Evolutionary conservation across 768 basidiomycete species (phyloP).

Genomic region (Lactarius pseudohatsudake): DNA sequence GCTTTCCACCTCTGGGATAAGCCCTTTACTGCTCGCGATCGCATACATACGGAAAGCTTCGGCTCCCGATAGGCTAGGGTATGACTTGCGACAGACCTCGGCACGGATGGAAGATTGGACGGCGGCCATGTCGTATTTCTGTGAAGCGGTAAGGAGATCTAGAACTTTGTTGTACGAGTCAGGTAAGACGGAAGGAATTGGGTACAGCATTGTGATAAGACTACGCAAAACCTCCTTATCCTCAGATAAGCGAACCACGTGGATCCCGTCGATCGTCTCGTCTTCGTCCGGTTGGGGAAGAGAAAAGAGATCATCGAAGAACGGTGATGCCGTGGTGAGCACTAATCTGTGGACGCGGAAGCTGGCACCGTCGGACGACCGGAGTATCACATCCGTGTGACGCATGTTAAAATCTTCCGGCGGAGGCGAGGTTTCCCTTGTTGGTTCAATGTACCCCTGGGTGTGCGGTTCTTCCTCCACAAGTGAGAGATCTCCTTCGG

Average conservation of each 20-base stretch:
- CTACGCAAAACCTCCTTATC: constrained; percentile 11
- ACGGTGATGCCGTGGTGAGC: constrained; percentile 35
- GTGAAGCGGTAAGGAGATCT: constrained; percentile 23
- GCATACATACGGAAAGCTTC: constrained; percentile 25
- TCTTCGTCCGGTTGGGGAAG: constrained; percentile 25
- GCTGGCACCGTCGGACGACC: constrained; percentile 33
- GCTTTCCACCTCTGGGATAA: constrained; percentile 1
- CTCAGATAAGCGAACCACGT: constrained; percentile 20
- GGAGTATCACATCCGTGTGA: constrained; percentile 31
- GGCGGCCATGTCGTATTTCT: constrained; percentile 31
- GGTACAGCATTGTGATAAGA: constrained; percentile 17
- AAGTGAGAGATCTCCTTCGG: not conserved
- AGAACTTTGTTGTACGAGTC: constrained; percentile 7
- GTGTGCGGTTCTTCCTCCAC: not conserved
- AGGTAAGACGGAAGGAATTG: constrained; percentile 8
- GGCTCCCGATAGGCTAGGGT: constrained; percentile 5
- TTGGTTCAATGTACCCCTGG: not conserved
- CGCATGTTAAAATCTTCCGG: not conserved
- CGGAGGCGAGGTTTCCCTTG: not conserved
- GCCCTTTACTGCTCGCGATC: constrained; percentile 18
- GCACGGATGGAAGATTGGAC: constrained; percentile 13
- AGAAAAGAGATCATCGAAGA: constrained; percentile 36
- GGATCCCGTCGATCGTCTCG: constrained; percentile 18
- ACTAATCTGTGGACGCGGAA: constrained; percentile 35
- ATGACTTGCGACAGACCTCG: not conserved